Base-by-base conservation (phyloP, 805 yeast species). In the Suhomyces pyralidae region DNA sequence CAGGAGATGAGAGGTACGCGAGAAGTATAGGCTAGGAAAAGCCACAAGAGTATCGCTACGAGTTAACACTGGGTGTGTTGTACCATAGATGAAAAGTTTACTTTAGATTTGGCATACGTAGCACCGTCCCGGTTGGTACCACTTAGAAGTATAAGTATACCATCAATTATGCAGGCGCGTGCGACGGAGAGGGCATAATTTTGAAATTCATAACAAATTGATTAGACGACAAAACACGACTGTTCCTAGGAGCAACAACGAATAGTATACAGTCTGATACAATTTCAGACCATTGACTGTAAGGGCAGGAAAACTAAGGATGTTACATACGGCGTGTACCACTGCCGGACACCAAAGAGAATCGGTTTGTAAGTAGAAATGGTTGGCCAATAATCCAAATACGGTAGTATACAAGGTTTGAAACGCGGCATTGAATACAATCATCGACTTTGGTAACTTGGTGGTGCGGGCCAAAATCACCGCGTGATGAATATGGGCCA, bases 401-500 rank as follows among this genome's bases (percentile, higher is more conserved):
- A 85, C 53, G 4, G 84, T 71, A 1, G 97, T 90, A 64, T 86
- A 89, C 0, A 63, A 48, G 44, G 84, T 67, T 58, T 90, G 96
- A 53, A 84, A 75, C 0, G 64, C 17, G 2, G 79, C 70, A 6
- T 68, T 62, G 5, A 74, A 36, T 1, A 77, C 28, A 1, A 83
- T 73, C 15, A 67, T 59, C 0, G 55, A 15, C 8, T 51, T 12
- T 2, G 72, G 63, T 5, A 60, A 43, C 1, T 65, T 56, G 8
- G 61, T 66, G 50, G 51, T 54, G 40, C 55, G 55, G 54, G 73
- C 73, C 44, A 79, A 57, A 51, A 81, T 84, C 56, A 52, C 73
- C 2, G 81, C 90, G 64, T 90, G 96, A 62, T 90, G 93, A 20
- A 86, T 48, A 67, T 90, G 97, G 0, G 96, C 94, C 24, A 86